Evolutionary conservation across 2,329 filamentous ascomycete genomes (phyloP), one percentile per base, ranked within the genome.

Genomic region (Blumeriella jaapii): DNA sequence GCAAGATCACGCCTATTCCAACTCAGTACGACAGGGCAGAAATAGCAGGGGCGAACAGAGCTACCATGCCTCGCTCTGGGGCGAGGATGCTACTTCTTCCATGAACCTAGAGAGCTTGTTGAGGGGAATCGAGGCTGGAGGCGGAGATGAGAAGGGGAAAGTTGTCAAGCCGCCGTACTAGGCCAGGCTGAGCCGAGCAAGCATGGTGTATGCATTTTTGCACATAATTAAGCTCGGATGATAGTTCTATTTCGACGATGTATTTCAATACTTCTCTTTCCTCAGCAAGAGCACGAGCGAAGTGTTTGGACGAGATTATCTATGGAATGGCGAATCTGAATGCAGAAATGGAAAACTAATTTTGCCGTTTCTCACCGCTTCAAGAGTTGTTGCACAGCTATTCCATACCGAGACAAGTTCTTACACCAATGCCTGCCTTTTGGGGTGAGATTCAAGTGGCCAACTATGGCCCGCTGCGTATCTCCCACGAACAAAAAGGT

Each of bases 101-200:
- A 34, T 49, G 12, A 49, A 55, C 42, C 36, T 57, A 20, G 46
- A 55, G 40, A 48, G 39, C 29, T 31, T 57, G 12, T 36, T 57
- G 6, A 51, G 53, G 19, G 46, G 49, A 0, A 57, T 57, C 38
- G 51, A 56, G 17, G 30, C 39, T 20, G 44, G 38, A 9, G 46
- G 40, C 5, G 44, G 37, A 13, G 38, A 44, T 15, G 33, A 41
- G 29, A 47, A 44, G 13, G 46, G 46, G 6, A 48, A 49, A 41
- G 43, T 51, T 13, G 46, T 39, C 3, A 51, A 43, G 32, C 53
- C 54, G 17, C 54, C 54, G 15, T 56, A 55, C 35, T 56, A 39
- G n/a, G n/a, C n/a, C n/a, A n/a, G n/a, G n/a, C n/a, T n/a, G n/a
- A n/a, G n/a, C n/a, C n/a, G n/a, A n/a, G n/a, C n/a, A n/a, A 52